Base-by-base conservation (phyloP, 495 filamentous ascomycete species). In the Haplographium delicatum region DNA sequence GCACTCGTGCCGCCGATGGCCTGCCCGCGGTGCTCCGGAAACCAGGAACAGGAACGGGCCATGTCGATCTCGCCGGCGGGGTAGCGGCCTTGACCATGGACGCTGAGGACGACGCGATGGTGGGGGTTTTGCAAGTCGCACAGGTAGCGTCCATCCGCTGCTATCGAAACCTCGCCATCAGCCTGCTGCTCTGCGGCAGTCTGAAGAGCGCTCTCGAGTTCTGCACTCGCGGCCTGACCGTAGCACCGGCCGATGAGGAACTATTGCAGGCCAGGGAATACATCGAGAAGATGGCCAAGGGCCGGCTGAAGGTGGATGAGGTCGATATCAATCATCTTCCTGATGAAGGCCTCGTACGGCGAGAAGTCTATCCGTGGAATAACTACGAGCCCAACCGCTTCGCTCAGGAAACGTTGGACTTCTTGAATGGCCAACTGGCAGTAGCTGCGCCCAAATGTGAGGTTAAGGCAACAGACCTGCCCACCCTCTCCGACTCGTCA, bases 351-450 rank as follows among this genome's bases (percentile, higher is more conserved):
- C 72, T 78, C 49, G 90, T 89, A 31, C 83, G 90, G 20, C 75
- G 93, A 15, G 86, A 97, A 60, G 72, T 95, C 13, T 98, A 98
- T 65, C 87, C 90, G 11, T 98, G 93, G 93, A 97, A 97, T 63
- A 60, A 71, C 18, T 75, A 93, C 58, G 94, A 98, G 60, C 90
- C 89, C 0, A 82, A 97, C 64, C 80, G 93, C 40, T 86, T 88
- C 57, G 79, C 82, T 0, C 67, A 79, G 4, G 78, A 85, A 49
- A 85, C 79, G 2, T 66, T 97, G 15, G 57, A 67, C 1, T 67
- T 80, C 18, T 66, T 96, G 26, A 96, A 95, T 62, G 58, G 67
- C 25, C 66, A 80, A 53, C 72, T 96, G 51, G 61, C 69, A 13
- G 68, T 68, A 0, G 76, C 84, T 10, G 88, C 88, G 5, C 84